Percentiles rank a stretch among this genome's conserved stretches.
phyloP scores from a whole-genome alignment of 2,329 filamentous ascomycete species.

The Xylaria polymorpha region DNA sequence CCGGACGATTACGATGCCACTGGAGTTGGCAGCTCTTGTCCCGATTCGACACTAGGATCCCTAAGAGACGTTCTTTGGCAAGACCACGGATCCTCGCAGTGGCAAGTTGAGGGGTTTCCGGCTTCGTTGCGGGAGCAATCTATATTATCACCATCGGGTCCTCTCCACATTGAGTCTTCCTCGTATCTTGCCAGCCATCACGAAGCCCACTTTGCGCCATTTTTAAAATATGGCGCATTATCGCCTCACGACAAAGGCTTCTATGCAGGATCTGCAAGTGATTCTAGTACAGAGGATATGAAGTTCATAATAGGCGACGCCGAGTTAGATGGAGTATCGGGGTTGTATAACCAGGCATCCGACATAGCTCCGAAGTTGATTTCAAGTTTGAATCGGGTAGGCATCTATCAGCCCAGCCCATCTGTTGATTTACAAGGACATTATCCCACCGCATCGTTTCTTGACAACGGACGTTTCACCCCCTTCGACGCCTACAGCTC shows the following conservation, averaged over 20 bases:
- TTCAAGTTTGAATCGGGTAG: neutral
- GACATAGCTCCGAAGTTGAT: neutral
- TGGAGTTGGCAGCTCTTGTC: neutral
- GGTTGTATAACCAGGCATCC: constrained; percentile 1
- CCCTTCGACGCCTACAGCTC: neutral
- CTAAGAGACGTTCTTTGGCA: neutral
- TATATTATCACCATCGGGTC: neutral
- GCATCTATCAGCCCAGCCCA: neutral
- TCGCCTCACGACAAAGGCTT: neutral
- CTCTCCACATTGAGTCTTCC: neutral
- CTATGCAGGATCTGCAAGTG: neutral
- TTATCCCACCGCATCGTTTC: neutral
- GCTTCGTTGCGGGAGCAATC: neutral
- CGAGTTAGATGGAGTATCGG: neutral
- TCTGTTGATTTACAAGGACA: constrained; percentile 1
- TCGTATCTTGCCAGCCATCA: neutral
- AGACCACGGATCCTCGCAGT: neutral
- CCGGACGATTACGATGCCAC: neutral
- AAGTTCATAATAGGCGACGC: neutral
- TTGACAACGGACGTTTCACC: neutral
- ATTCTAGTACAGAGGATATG: neutral
- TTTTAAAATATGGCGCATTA: neutral
- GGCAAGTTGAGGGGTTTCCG: neutral
- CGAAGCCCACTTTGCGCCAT: constrained; percentile 4
- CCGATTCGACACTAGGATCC: neutral